Percentiles rank a stretch among this genome's conserved stretches.
Evolutionary conservation across 192 early-diverging fungal genomes (phyloP).

Genomic region (Entomortierella parvispora): DNA sequence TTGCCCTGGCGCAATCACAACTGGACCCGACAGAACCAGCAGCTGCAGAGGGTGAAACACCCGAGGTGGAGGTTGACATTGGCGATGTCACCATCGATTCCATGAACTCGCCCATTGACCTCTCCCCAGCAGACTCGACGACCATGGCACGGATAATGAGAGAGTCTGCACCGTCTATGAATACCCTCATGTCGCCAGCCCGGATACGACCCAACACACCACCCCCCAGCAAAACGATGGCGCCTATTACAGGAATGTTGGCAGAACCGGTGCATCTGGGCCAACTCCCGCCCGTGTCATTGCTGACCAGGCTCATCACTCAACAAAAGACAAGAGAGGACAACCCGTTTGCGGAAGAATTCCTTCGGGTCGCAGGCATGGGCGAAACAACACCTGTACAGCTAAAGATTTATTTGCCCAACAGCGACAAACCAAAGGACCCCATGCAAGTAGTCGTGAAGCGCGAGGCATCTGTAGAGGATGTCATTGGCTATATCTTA

Average conservation of each 20-base stretch:
- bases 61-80: conserved; percentile 19
- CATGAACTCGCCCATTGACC: conserved; percentile 56
- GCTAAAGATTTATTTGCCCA: conserved; percentile 74
- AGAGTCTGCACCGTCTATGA: background rate
- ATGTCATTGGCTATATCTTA: conserved; percentile 93
- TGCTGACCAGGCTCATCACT: conserved; percentile 69
- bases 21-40: no score
- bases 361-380: conserved; percentile 69
- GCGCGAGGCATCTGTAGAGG: conserved; percentile 85
- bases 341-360: conserved; percentile 79
- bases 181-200: conserved; percentile 29
- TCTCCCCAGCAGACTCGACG: conserved; percentile 46
- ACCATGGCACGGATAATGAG: conserved; percentile 1
- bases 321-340: conserved; percentile 65
- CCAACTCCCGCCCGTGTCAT: conserved; percentile 56
- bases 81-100: conserved; percentile 52
- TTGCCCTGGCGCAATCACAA: background rate
- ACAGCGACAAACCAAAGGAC: conserved; percentile 50
- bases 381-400: conserved; percentile 65
- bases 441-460: conserved; percentile 78
- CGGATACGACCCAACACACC: conserved; percentile 35
- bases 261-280: conserved; percentile 21
- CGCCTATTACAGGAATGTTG: conserved; percentile 4
- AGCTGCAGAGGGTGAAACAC: background rate
- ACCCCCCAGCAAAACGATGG: conserved; percentile 16